Evolutionary conservation across 257 asterid genomes (phyloP).

Genomic region (Schizonepeta tenuifolia): DNA sequence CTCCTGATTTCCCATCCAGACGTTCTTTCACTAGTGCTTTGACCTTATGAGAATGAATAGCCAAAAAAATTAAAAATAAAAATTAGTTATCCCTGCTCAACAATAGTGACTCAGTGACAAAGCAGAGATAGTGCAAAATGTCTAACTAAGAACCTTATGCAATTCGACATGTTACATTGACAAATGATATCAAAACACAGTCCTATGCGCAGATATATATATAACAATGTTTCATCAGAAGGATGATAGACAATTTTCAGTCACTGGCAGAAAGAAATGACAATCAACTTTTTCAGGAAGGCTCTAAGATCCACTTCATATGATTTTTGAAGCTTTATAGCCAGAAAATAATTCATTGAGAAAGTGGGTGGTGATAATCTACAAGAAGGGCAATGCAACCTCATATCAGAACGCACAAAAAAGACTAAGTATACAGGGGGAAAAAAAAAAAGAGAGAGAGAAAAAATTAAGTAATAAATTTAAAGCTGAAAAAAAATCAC

Average conservation of each 20-base stretch:
- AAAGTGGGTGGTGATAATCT: constrained; percentile 2
- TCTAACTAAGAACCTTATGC: constrained; percentile 23
- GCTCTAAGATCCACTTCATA: neutral
- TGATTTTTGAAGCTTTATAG: constrained; percentile 4
- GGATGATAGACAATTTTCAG: constrained; percentile 5
- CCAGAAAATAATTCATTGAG: neutral
- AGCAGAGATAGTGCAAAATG: constrained; percentile 21
- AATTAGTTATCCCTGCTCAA: constrained; percentile 11
- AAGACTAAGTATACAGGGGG: neutral
- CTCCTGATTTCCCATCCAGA: constrained; percentile 77
- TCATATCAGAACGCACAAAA: constrained; percentile 13
- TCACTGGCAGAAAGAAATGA: constrained; percentile 25
- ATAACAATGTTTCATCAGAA: constrained; percentile 19
- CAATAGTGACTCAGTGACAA: constrained; percentile 20
- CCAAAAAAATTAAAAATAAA: no score
- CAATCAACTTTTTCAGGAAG: constrained; percentile 2
- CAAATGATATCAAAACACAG: constrained; percentile 16
- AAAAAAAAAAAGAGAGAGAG: neutral
- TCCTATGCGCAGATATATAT: neutral
- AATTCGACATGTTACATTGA: constrained; percentile 17
- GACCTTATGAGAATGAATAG: constrained; percentile 46
- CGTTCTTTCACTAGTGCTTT: constrained; percentile 81
- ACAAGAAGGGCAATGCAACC: constrained; percentile 11
- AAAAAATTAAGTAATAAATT: neutral
- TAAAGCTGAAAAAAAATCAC: constrained; percentile 37